phyloP scores from a whole-genome alignment of 352 stramenopile species.

The Plasmopara muralis region DNA sequence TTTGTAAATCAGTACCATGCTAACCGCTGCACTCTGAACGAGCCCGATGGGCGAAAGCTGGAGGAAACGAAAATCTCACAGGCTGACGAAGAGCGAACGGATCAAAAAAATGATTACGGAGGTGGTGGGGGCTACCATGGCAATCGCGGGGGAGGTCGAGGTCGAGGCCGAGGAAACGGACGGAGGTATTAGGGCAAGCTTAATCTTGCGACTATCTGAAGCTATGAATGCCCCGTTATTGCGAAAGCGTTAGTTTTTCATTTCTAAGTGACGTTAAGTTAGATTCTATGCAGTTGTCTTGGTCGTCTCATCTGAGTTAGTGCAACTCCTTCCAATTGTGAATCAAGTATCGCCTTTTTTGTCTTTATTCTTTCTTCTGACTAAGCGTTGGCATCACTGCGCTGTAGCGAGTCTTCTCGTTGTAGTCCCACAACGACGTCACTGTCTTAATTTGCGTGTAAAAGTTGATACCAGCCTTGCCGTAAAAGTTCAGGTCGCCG shows the following conservation, averaged over 20 bases:
- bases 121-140: conserved; percentile 8
- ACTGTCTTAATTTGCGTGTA: conserved; percentile 98
- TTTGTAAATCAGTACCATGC: conserved; percentile 66
- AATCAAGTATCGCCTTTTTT: neutral
- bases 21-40: conserved; percentile 43
- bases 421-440: conserved; percentile 94
- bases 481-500: conserved; percentile 97
- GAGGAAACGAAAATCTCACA: conserved; percentile 62
- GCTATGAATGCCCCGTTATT: too few relatives aligned
- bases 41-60: conserved; percentile 58
- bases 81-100: conserved; percentile 62
- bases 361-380: conserved; percentile 30
- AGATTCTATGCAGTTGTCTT: too few relatives aligned
- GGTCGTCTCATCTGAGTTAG: too few relatives aligned
- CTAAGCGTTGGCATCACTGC: conserved; percentile 90
- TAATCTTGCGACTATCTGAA: neutral
- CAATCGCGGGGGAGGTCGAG: conserved; percentile 21
- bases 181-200: conserved; percentile 15
- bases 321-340: too few relatives aligned
- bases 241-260: too few relatives aligned
- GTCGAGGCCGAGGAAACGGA: conserved; percentile 26
- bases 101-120: conserved; percentile 28
- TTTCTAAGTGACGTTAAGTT: too few relatives aligned
- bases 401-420: conserved; percentile 83
- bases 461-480: conserved; percentile 94